Evolutionary conservation across 176 grass and related monocot species (phyloP), one percentile per base, ranked within the genome.

Genomic region (Aegilops tauschii): DNA sequence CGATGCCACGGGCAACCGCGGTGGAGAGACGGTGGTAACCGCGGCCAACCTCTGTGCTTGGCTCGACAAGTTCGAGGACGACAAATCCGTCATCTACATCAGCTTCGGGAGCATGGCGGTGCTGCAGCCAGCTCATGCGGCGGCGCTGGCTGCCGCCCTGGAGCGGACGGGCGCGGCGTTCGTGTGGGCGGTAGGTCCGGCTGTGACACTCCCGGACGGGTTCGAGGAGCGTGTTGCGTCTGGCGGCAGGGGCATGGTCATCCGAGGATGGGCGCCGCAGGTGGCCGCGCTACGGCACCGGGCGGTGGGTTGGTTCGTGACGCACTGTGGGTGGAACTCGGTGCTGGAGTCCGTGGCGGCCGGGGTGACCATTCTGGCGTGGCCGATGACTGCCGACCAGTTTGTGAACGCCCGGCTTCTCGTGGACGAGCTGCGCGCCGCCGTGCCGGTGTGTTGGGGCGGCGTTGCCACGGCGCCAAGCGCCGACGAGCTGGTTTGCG

Each of bases 201-300:
- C 42, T 39, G 79, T 3, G 47, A 11, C 52, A 18, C 67, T 97
- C 31, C 92, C 88, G 11, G 84, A 82, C 6, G 84, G 92, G 37
- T 94, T 97, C 54, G 88, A 87, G 80, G 69, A 65, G 65, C 69
- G 83, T 8, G 47, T 64, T 3, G 80, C 83, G 17, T 73, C 69
- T 0, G 65, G 58, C 1, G 44, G 47, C 13, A 80, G 82, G 39
- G 84, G 84, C 21, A 74, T 4, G 76, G 88, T 97, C 4, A 78
- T 97, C 58, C 81, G 79, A 10, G 90, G 90, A 65, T 97, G 95
- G 95, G 92, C 90, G 28, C 95, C 92, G 18, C 93, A 98, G 86
- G 76, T 95, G 82, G 93, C 83, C 0, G 87, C 52, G 58, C 88
- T 98, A 87, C 84, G 88, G 62, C 91, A 98, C 72, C 3, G 27